A percentile compares a stretch with the other conserved stretches of the same genome.
These are phyloP conservation scores for Aspergillus amoenus DNA, from an alignment of 2,329 filamentous ascomycete species.

Conservation along the genomic window DNA sequence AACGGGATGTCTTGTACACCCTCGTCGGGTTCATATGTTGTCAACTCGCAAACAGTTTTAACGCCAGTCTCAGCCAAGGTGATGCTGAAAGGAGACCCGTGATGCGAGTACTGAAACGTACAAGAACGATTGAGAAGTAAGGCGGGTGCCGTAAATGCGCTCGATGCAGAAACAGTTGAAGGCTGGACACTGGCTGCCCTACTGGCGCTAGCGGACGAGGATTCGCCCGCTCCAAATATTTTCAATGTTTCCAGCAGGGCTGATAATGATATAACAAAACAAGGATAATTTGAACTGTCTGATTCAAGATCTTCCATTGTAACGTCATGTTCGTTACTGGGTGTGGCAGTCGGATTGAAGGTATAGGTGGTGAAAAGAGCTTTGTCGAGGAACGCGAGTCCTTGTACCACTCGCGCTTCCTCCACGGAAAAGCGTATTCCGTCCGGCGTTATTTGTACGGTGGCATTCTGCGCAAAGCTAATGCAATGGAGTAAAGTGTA, in stretches of 20 bases:
- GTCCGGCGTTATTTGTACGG: slow-evolving; percentile 75
- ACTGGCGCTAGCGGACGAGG: slow-evolving; percentile 40
- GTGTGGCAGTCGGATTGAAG: slow-evolving; percentile 54
- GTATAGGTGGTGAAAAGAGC: slow-evolving; percentile 83
- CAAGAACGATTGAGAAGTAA: slow-evolving; percentile 84
- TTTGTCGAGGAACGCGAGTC: slow-evolving; percentile 82
- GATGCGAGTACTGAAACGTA: slow-evolving; percentile 71
- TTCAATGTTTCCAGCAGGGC: slow-evolving; percentile 91
- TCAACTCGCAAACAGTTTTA: slow-evolving; percentile 84
- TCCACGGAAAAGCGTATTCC: slow-evolving; percentile 87
- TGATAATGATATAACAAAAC: slow-evolving; percentile 82
- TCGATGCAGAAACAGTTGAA: slow-evolving; percentile 48
- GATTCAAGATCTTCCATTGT: slow-evolving; percentile 41
- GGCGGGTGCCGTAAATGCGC: slow-evolving; percentile 79
- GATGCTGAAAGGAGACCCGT: slow-evolving; percentile 78
- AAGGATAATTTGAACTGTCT: slow-evolving; percentile 51
- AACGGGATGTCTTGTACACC: slow-evolving; percentile 68
- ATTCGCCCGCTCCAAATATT: slow-evolving; percentile 80
- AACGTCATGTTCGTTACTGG: slow-evolving; percentile 18
- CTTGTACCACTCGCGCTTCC: slow-evolving; percentile 88
- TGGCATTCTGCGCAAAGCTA: slow-evolving; percentile 58
- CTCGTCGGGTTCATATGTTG: slow-evolving; percentile 78
- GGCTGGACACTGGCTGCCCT: slow-evolving; percentile 31
- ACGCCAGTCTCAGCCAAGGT: slow-evolving; percentile 83
- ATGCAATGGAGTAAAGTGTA: slow-evolving; percentile 63